Evolutionary conservation across 2,329 filamentous ascomycete genomes (phyloP).

Genomic region (Hyphodiscus sp.): DNA sequence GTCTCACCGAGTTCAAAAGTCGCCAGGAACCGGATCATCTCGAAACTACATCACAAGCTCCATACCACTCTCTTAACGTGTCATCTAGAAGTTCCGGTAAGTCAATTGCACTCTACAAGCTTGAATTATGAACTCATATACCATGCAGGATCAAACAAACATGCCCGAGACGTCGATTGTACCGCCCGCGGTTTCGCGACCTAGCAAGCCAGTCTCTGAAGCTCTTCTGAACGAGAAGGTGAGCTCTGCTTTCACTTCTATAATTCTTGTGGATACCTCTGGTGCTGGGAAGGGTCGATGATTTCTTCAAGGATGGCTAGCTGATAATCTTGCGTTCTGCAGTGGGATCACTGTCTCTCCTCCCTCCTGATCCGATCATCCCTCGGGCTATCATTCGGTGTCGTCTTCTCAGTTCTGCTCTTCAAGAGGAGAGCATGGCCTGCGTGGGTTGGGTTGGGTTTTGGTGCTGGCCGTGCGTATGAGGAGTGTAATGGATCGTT

Average conservation of each 20-base stretch:
- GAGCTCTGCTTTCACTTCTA: constrained; percentile 2
- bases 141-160: not conserved
- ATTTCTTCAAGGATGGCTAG: not conserved
- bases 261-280: not conserved
- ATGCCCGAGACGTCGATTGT: constrained; percentile 31
- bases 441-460: constrained; percentile 88
- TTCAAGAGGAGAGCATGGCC: constrained; percentile 99
- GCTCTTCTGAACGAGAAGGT: constrained; percentile 99
- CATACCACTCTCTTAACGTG: not conserved
- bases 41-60: not conserved
- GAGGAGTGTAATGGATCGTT: constrained; percentile 78
- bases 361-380: constrained; percentile 95
- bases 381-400: constrained; percentile 91
- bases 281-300: not conserved
- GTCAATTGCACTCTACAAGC: constrained; percentile 4
- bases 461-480: constrained; percentile 93
- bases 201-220: constrained; percentile 83
- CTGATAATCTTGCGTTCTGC: constrained; percentile 7
- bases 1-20: not conserved
- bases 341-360: constrained; percentile 99
- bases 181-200: constrained; percentile 61
- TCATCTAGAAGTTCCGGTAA: constrained; percentile 10
- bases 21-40: constrained; percentile 3
- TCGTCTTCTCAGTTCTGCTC: constrained; percentile 95
- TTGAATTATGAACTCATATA: constrained; percentile 1